Conservation (phyloP, 2,329 filamentous ascomycete species). For the Sporothrix protearum region DNA sequence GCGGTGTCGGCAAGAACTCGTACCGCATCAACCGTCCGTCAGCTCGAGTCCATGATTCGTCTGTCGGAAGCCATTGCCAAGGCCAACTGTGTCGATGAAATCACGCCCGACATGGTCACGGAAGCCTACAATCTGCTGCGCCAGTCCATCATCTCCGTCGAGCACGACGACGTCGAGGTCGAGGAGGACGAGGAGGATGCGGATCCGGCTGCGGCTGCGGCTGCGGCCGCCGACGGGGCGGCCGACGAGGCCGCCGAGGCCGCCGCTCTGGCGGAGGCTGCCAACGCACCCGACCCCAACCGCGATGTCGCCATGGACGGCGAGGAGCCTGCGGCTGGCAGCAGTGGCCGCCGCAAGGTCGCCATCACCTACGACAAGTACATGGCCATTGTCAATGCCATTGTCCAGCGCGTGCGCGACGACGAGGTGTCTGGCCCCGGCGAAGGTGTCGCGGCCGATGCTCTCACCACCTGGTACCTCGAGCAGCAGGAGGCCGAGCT, state of each 20-base stretch:
- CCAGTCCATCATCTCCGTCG: slow-evolving; percentile 94
- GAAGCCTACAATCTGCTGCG: slow-evolving; percentile 89
- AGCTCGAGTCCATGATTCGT: slow-evolving; percentile 93
- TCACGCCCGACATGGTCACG: slow-evolving; percentile 77
- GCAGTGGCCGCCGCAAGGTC: slow-evolving; percentile 54
- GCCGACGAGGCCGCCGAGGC: slow-evolving; percentile 16
- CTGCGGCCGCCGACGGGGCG: slow-evolving; percentile 34
- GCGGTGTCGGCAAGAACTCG: slow-evolving; percentile 87
- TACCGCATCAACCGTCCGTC: slow-evolving; percentile 98
- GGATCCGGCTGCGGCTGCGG: neutral
- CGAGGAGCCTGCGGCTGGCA: slow-evolving; percentile 39
- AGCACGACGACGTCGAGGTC: slow-evolving; percentile 95
- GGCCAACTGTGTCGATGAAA: slow-evolving; percentile 90
- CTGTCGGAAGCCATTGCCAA: slow-evolving; percentile 97
- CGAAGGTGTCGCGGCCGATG: slow-evolving; percentile 81
- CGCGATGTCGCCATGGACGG: slow-evolving; percentile 44
- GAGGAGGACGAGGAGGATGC: slow-evolving; percentile 76
- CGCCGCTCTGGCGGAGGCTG: slow-evolving; percentile 15
- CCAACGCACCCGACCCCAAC: slow-evolving; percentile 44
- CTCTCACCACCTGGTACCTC: slow-evolving; percentile 82
- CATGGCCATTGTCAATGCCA: slow-evolving; percentile 79
- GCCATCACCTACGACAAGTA: slow-evolving; percentile 97
- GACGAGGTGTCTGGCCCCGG: slow-evolving; percentile 68
- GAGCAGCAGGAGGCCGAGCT: slow-evolving; percentile 86
- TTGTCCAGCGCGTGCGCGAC: slow-evolving; percentile 78